Base-by-base conservation (phyloP, 192 early-diverging fungal genomes). In the Coemansia sp. region DNA sequence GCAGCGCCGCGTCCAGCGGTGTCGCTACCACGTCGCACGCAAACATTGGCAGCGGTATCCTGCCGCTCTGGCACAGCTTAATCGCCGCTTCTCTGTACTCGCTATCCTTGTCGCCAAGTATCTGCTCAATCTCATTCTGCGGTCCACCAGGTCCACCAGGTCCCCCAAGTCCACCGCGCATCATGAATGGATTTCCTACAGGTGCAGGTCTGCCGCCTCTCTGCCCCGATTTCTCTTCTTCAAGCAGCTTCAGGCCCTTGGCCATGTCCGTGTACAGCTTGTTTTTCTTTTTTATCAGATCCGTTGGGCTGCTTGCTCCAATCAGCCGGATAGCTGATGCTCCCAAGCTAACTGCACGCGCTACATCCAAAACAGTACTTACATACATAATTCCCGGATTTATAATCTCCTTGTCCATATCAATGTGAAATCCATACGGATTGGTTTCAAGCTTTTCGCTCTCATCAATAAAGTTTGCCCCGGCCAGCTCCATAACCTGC, bases 261-360 rank as follows among this genome's bases (percentile, higher is more conserved):
- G 34, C 34, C 34, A 37, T 9, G 11, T 37, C 34, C 9, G 7
- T 37, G 11, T 5, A 37, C 1, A 37, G 34, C 11, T 37, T 37
- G 34, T 37, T 9, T 8, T 37, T 37, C 11, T 2, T 1, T 1
- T 4, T 15, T 49, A 11, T 27, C 47, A 49, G 22, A 14, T 2
- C 23, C 13, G 47, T 49, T 9, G 34, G 34, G 9, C 11, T 10
- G 93, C 34, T 94, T 75, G 96, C 94, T 66, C 95, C 96, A 86
- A 96, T 98, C 56, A 95, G 98, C 64, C 94, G 87, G 81, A 99
- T 95, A 89, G 96, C 93, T 54, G 94, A 89, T 44, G 96, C 96
- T 69, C 96, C 96, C 34, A 37, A 37, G 11, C 9, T 37, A 37
- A 37, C 34, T 9, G 34, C 34, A 37, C 34, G 34, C 1, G 34